Base-by-base conservation (phyloP, 768 basidiomycete species). In the Sarcomyxa edulis region DNA sequence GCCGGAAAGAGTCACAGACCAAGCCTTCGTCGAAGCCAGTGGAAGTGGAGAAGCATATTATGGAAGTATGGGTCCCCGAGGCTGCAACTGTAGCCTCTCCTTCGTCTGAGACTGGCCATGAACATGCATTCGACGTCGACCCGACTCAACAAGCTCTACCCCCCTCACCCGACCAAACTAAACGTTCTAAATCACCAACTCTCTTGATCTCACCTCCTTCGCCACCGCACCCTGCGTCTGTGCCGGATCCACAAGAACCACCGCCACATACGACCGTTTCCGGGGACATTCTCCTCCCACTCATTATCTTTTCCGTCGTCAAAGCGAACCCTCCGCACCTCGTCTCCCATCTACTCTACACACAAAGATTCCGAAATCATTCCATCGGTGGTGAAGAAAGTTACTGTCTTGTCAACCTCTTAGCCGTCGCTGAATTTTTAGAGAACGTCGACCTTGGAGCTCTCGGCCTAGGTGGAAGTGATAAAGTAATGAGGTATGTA, bases 371-470 rank as follows among this genome's bases (percentile, higher is more conserved):
- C 50, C 52, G 77, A 27, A 72, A 76, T 39, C 71, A 75, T 39
- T 54, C 64, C 2, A 54, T 74, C 3, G 78, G 81, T 1, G 93
- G 93, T 2, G 92, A 97, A 53, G 88, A 90, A 51, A 82, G 80
- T 33, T 99, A 93, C 51, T 97, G 93, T 42, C 71, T 95, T 27
- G 87, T 97, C 57, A 98, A 96, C 59, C 68, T 96, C 26, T 80
- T 94, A 70, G 95, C 95, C 8, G 93, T 95, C 5, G 89, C 88
- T 1, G 94, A 97, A 55, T 99, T 97, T 57, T 68, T 97, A 36
- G 92, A 95, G 63, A 89, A 93, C 54, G 91, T 97, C 24, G 92
- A 97, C 62, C 67, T 96, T 40, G 82, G 74, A 48, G 69, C 64
- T 15, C 49, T 76, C n/a, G 74, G 72, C 4, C 60, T 90, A 5